These are phyloP conservation scores for Neltuma alba DNA, from an alignment of 306 rosid genomes.

Conservation along the genomic window DNA sequence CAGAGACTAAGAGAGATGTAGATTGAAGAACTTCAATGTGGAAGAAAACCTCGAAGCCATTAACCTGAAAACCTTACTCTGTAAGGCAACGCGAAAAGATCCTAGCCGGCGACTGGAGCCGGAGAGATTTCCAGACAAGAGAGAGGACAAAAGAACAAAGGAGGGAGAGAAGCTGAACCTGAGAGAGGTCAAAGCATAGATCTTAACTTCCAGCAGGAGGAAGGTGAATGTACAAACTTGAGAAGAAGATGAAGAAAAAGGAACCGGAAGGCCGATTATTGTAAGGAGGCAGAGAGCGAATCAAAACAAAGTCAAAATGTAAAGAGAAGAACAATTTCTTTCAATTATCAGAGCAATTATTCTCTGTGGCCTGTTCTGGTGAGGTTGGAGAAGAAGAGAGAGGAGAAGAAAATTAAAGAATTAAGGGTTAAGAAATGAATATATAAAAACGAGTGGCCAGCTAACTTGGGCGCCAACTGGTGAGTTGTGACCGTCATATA, in stretches of 20 bases:
- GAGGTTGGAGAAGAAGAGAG: conserved; percentile 42
- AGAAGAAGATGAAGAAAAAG: background rate
- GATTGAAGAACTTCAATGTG: conserved; percentile 26
- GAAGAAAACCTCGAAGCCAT: conserved; percentile 41
- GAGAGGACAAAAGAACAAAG: background rate
- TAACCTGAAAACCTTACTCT: conserved; percentile 32
- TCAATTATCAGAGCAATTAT: conserved; percentile 37
- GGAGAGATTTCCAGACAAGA: background rate
- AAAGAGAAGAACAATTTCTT: conserved; percentile 28
- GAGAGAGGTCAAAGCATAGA: conserved; percentile 42
- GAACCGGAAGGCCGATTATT: conserved; percentile 25
- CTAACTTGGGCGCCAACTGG: conserved; percentile 61
- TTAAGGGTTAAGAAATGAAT: conserved; percentile 28
- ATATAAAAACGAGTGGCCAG: conserved; percentile 79
- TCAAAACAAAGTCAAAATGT: conserved; percentile 44
- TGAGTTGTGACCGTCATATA: conserved; percentile 55
- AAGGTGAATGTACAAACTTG: conserved; percentile 12
- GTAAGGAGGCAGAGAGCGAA: conserved; percentile 22
- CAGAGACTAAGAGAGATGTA: conserved; percentile 28
- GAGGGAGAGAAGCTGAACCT: conserved; percentile 18
- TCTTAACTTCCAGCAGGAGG: conserved; percentile 39
- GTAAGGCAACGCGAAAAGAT: conserved; percentile 23
- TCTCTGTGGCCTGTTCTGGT: conserved; percentile 44
- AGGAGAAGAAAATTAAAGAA: background rate
- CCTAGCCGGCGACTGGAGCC: conserved; percentile 30